Evolutionary conservation across 192 early-diverging fungal species (phyloP), one percentile per base, ranked within the genome.

Genomic region (Backusella macrospora): DNA sequence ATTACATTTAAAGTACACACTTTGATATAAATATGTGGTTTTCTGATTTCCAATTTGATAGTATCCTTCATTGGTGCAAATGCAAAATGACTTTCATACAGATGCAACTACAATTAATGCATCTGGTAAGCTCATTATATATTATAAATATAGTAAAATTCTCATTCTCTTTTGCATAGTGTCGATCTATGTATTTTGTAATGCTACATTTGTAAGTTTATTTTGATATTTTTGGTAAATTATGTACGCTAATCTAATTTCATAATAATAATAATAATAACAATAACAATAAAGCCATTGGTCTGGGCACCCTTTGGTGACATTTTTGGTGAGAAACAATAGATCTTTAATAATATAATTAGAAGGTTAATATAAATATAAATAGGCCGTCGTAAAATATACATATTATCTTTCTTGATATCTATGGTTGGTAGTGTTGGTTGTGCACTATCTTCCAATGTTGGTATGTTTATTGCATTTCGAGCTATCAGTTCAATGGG

Each of bases 401-500:
- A 79, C 26, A 62, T 79, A 12, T 39, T 79, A 42, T 79, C 78
- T 0, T 72, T 75, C 39, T 68, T 71, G 6, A 71, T 79, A 14
- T 70, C 62, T 29, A 65, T 79, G 15, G 37, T 72, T 18, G 78
- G 69, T 21, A 74, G 63, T 46, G 45, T 72, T 9, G 46, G 78
- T 12, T 79, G 78, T 62, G 78, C 73, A 18, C 16, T 79, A 16
- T 79, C 78, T 16, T 26, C 66, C 29, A 79, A 75, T 38, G 65
- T 74, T 4, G 43, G 40, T 13, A 75, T 75, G 73, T 63, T 79
- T 26, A 74, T 79, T 45, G 68, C 52, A 8, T 79, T 74, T 18
- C 15, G 78, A 29, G 78, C 68, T n/a, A 34, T 78, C 21, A 76
- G 75, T 59, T 70, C 75, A 44, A 76, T 76, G 63, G 75, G 75